Evolutionary conservation across 1,284 basidiomycete species (phyloP).

Genomic region (Sphagnurus paluster): DNA sequence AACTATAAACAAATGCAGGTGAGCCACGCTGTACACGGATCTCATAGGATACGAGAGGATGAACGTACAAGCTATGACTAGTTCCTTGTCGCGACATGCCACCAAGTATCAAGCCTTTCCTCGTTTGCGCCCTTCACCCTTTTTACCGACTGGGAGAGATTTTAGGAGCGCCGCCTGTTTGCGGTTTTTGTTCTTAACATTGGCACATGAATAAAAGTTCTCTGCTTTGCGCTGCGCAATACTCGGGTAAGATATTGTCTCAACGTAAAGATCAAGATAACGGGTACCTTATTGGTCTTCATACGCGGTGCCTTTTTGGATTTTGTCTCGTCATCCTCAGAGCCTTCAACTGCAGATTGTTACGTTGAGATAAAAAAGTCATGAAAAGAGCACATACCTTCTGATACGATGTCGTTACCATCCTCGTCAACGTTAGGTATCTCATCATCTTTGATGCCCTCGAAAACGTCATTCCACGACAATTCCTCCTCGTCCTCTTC

Average conservation of each 20-base stretch:
- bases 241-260: constrained; percentile 6
- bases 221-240: constrained; percentile 72
- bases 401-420: constrained; percentile 22
- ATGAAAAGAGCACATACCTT: constrained; percentile 11
- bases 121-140: constrained; percentile 39
- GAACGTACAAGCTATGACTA: constrained; percentile 12
- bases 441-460: constrained; percentile 37
- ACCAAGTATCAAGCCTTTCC: constrained; percentile 24
- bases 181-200: constrained; percentile 89
- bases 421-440: constrained; percentile 30
- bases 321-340: constrained; percentile 30
- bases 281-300: constrained; percentile 82
- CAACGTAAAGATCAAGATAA: background rate
- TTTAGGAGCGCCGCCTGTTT: constrained; percentile 59
- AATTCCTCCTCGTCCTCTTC: constrained; percentile 47
- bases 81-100: constrained; percentile 7
- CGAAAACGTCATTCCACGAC: constrained; percentile 72
- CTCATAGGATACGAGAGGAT: background rate
- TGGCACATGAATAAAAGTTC: constrained; percentile 88
- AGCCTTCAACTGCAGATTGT: constrained; percentile 9
- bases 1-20: background rate
- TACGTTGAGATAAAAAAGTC: background rate
- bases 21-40: background rate
- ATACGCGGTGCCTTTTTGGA: constrained; percentile 71
- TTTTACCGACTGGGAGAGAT: constrained; percentile 49